These are phyloP conservation scores for Lasiosphaeris hirsuta DNA, from an alignment of 495 filamentous ascomycete species.

Conservation along the genomic window DNA sequence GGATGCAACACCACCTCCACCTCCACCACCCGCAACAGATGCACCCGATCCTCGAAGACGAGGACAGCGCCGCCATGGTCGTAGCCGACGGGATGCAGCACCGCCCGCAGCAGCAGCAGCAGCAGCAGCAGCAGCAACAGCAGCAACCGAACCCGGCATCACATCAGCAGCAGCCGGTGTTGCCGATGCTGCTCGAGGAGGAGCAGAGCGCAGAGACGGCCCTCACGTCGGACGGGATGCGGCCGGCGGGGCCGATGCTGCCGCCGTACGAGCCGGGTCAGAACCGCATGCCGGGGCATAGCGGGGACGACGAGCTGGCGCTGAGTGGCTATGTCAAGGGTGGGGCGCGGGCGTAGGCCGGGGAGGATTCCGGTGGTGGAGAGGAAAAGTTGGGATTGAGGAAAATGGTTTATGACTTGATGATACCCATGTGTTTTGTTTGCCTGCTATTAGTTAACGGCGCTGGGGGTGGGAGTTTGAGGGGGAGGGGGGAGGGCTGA, in stretches of 20 bases:
- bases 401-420: neutral
- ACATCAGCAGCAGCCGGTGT: conserved; percentile 6
- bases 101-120: neutral
- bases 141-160: too few species aligned
- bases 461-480: neutral
- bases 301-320: conserved; percentile 35
- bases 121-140: neutral
- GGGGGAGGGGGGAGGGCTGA: too few species aligned
- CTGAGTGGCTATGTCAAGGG: conserved; percentile 41
- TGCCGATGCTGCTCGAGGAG: conserved; percentile 27
- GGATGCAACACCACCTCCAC: conserved; percentile 23
- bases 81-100: conserved; percentile 6
- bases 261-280: conserved; percentile 19
- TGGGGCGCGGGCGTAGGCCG: conserved; percentile 33
- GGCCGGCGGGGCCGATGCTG: conserved; percentile 18
- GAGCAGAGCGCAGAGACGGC: conserved; percentile 24
- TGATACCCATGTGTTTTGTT: conserved; percentile 1
- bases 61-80: neutral
- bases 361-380: conserved; percentile 33
- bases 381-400: neutral
- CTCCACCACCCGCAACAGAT: conserved; percentile 12
- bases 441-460: neutral
- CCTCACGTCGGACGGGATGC: conserved; percentile 36
- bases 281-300: conserved; percentile 35
- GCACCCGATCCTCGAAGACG: neutral